These are phyloP conservation scores for Populus trichocarpa DNA, from an alignment of 441 rosid species.

Conservation along the genomic window DNA sequence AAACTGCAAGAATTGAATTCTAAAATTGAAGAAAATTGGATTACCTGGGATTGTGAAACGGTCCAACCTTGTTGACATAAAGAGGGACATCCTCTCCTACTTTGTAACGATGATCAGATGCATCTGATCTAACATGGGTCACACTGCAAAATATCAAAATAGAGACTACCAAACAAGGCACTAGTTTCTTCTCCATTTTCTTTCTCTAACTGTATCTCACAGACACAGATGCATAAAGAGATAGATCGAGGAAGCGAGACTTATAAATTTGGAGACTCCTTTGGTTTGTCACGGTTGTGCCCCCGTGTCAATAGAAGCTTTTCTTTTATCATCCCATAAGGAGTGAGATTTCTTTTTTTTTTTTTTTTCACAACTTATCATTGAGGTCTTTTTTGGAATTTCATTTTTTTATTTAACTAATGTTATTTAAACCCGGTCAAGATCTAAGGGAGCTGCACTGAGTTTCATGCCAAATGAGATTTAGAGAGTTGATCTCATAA, in stretches of 20 bases:
- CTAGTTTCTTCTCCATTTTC: not conserved
- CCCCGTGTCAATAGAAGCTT: too few species aligned
- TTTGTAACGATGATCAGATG: constrained; percentile 52
- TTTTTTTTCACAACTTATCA: not conserved
- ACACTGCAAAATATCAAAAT: not conserved
- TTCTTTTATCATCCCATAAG: not conserved
- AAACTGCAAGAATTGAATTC: too few species aligned
- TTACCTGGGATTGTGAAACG: constrained; percentile 65
- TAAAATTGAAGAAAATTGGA: not conserved
- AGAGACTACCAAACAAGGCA: not conserved
- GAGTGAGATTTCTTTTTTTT: too few species aligned
- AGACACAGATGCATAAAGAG: not conserved
- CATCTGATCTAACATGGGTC: constrained; percentile 33
- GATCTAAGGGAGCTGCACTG: not conserved
- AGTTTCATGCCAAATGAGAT: not conserved
- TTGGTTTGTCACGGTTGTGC: too few species aligned
- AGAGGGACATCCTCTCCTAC: constrained; percentile 46
- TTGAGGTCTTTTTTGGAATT: not conserved
- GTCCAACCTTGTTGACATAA: constrained; percentile 57
- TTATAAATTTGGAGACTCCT: not conserved
- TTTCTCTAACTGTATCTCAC: not conserved
- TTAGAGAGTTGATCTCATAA: not conserved
- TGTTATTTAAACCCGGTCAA: not conserved
- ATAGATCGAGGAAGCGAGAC: not conserved
- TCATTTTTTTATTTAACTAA: not conserved